These are phyloP conservation scores for rapeseed (Brassica napus) DNA, from an alignment of 345 rosid species.

Conservation along the genomic window DNA sequence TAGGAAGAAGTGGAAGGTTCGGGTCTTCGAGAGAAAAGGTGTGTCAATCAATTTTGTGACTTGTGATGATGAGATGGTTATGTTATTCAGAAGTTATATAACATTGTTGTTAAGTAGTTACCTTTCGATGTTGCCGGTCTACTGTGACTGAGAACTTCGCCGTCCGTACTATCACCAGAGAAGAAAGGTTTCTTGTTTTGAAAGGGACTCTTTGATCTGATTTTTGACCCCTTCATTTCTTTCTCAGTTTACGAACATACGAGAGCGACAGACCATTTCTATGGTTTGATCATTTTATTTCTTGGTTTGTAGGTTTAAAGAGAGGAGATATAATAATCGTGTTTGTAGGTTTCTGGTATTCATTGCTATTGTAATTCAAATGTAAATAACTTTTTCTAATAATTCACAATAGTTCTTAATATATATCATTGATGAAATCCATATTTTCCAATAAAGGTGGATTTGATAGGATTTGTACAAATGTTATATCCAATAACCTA, in stretches of 20 bases:
- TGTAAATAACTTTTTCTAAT: not conserved
- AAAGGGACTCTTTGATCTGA: not conserved
- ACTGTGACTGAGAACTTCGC: not conserved
- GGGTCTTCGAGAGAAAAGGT: not conserved
- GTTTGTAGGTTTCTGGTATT: not conserved
- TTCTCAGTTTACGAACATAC: not conserved
- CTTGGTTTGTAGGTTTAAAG: not conserved
- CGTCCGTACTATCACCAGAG: not conserved
- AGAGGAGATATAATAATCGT: not conserved
- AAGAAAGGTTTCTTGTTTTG: not conserved
- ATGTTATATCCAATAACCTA: too few species aligned
- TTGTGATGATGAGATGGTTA: not conserved
- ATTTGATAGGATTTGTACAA: not conserved
- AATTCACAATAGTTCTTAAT: too few species aligned
- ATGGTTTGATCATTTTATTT: not conserved
- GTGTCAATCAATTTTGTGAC: not conserved
- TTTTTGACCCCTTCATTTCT: not conserved
- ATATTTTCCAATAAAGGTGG: not conserved
- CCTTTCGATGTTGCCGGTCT: not conserved
- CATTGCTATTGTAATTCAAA: not conserved
- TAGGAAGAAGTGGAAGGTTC: not conserved
- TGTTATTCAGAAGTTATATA: not conserved
- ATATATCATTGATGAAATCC: not conserved
- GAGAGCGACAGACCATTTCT: not conserved
- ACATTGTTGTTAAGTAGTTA: not conserved